phyloP scores from a whole-genome alignment of 1,284 basidiomycete species.

The Fomitopsis palustris region DNA sequence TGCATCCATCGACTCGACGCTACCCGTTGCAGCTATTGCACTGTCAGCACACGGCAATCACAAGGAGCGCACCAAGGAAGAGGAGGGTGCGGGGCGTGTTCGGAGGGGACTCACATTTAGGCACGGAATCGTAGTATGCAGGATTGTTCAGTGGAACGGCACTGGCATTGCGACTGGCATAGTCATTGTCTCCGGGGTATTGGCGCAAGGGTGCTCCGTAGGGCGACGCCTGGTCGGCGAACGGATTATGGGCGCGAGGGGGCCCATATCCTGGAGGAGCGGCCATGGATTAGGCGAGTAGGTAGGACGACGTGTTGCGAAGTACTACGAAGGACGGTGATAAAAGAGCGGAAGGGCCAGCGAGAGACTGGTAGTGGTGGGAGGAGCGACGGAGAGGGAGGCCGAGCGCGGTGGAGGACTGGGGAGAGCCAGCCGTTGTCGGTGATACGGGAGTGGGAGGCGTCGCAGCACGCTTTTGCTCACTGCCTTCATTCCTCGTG shows the following conservation, averaged over 20 bases:
- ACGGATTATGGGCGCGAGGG: conserved; percentile 34
- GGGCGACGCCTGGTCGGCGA: conserved; percentile 25
- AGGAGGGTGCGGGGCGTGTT: neutral
- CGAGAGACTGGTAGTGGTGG: conserved; percentile 25
- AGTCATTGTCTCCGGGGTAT: conserved; percentile 46
- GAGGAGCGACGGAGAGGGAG: conserved; percentile 11
- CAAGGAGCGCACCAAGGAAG: neutral
- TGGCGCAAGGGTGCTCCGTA: conserved; percentile 30
- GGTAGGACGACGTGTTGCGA: conserved; percentile 8
- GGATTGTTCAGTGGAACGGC: conserved; percentile 52
- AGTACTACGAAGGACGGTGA: conserved; percentile 5
- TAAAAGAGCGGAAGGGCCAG: conserved; percentile 21
- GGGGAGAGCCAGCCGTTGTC: conserved; percentile 5
- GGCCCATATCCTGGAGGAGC: conserved; percentile 36
- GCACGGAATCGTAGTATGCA: conserved; percentile 43
- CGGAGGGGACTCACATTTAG: conserved; percentile 29
- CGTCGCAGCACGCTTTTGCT: conserved; percentile 6
- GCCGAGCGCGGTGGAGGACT: conserved; percentile 3
- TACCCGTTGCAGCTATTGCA: conserved; percentile 16
- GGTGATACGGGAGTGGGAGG: neutral
- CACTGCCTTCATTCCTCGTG: conserved; percentile 15
- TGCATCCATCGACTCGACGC: conserved; percentile 21
- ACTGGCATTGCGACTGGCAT: conserved; percentile 50
- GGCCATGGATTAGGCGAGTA: conserved; percentile 29
- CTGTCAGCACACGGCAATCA: neutral